These are phyloP conservation scores for Hygrophila difformis DNA, from an alignment of 257 asterid species.

Conservation along the genomic window DNA sequence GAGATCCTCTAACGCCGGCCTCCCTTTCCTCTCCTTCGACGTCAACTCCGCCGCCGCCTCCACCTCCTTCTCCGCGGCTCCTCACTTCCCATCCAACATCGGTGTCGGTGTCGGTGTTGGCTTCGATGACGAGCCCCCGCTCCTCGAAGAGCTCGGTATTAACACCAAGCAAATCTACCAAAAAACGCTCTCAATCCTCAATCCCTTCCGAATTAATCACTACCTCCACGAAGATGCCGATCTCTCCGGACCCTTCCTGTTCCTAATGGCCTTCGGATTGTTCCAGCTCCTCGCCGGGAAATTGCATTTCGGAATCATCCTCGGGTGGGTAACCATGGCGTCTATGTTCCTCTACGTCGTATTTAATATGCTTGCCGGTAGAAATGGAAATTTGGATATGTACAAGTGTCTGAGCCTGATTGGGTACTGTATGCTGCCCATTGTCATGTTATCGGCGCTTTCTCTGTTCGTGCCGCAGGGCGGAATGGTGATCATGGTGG, in stretches of 20 bases:
- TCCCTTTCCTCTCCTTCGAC: slow-evolving; percentile 90
- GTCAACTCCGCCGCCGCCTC: slow-evolving; percentile 62
- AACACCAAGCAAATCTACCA: slow-evolving; percentile 84
- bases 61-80: slow-evolving; percentile 63
- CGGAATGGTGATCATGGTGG: slow-evolving; percentile 59
- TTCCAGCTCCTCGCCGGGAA: slow-evolving; percentile 90
- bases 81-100: slow-evolving; percentile 41
- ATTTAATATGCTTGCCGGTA: slow-evolving; percentile 85
- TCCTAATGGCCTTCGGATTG: slow-evolving; percentile 77
- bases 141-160: slow-evolving; percentile 89
- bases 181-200: slow-evolving; percentile 53
- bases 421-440: slow-evolving; percentile 84
- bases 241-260: slow-evolving; percentile 78
- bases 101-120: slow-evolving; percentile 41
- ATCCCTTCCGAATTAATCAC: slow-evolving; percentile 55
- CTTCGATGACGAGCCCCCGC: slow-evolving; percentile 88
- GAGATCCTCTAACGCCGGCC: slow-evolving; percentile 48
- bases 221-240: slow-evolving; percentile 90
- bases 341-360: slow-evolving; percentile 69
- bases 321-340: slow-evolving; percentile 91
- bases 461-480: slow-evolving; percentile 81
- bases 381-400: slow-evolving; percentile 75
- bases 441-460: slow-evolving; percentile 71
- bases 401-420: slow-evolving; percentile 78
- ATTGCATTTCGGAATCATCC: slow-evolving; percentile 72